These are phyloP conservation scores for Staphylotrichum tortipilum DNA, from an alignment of 495 filamentous ascomycete species.

Conservation along the genomic window DNA sequence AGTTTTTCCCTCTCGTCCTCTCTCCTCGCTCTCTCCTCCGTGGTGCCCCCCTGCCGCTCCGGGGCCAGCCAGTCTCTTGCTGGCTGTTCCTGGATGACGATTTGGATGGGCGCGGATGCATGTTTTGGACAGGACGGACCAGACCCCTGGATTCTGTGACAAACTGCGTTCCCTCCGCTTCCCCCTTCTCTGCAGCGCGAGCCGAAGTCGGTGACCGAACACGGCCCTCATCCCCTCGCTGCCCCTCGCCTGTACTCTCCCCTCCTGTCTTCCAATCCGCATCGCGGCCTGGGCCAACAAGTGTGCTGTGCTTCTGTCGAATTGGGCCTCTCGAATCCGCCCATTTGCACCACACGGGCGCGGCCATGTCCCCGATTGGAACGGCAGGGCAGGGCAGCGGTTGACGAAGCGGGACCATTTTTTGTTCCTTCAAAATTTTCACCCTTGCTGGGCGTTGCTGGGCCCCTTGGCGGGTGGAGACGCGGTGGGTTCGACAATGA, in stretches of 20 bases:
- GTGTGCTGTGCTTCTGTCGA: background rate
- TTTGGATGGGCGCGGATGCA: background rate
- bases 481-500: background rate
- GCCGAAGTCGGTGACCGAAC: slow-evolving; percentile 10
- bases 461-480: background rate
- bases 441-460: slow-evolving; percentile 5
- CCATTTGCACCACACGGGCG: background rate
- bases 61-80: background rate
- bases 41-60: background rate
- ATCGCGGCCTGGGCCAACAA: background rate
- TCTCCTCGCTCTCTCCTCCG: too few relatives aligned
- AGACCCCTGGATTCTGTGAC: slow-evolving; percentile 11
- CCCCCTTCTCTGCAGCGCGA: background rate
- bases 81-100: background rate
- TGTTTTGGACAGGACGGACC: background rate
- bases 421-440: too few relatives aligned
- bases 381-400: background rate
- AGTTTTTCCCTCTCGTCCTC: background rate
- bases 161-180: slow-evolving; percentile 2
- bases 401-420: too few relatives aligned
- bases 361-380: slow-evolving; percentile 10
- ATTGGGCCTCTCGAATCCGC: background rate
- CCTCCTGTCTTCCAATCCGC: background rate
- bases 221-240: too few relatives aligned
- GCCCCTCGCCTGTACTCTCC: too few relatives aligned